phyloP scores from a whole-genome alignment of 345 rosid genomes.

The Salix dunnii region DNA sequence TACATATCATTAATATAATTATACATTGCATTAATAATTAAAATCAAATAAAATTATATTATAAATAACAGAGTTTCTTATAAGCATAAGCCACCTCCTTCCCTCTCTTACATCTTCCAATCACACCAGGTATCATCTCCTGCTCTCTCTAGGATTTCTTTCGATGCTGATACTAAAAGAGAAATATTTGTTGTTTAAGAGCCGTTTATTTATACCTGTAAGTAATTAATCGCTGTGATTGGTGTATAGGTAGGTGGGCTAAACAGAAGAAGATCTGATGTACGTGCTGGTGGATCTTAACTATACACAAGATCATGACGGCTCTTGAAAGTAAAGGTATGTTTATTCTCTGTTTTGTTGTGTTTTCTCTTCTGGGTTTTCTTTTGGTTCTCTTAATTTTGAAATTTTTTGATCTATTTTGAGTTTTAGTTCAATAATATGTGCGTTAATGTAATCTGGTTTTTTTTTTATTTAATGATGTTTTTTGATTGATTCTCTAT shows the following conservation, averaged over 20 bases:
- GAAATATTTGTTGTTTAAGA: not conserved
- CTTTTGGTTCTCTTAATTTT: not conserved
- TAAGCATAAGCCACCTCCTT: not conserved
- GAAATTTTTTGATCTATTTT: not conserved
- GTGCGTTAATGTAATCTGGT: not conserved
- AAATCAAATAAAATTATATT: not conserved
- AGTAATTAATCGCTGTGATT: not conserved
- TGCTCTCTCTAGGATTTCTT: not conserved
- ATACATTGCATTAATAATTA: not conserved
- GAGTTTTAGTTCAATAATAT: not conserved
- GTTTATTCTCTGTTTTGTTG: not conserved
- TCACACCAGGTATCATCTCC: slow-evolving; percentile 13
- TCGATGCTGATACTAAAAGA: not conserved
- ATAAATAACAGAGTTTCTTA: slow-evolving; percentile 1
- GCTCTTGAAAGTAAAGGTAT: slow-evolving; percentile 60
- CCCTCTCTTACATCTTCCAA: slow-evolving; percentile 11
- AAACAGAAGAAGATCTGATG: slow-evolving; percentile 57
- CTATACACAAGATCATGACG: slow-evolving; percentile 46
- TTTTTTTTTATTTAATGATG: not conserved
- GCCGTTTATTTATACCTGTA: not conserved
- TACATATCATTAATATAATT: not conserved
- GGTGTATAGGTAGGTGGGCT: slow-evolving; percentile 48
- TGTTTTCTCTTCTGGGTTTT: not conserved
- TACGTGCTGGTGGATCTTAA: slow-evolving; percentile 50
- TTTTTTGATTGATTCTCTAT: not conserved